phyloP scores from a whole-genome alignment of 2,329 filamentous ascomycete genomes.

The Lachnellula arida region DNA sequence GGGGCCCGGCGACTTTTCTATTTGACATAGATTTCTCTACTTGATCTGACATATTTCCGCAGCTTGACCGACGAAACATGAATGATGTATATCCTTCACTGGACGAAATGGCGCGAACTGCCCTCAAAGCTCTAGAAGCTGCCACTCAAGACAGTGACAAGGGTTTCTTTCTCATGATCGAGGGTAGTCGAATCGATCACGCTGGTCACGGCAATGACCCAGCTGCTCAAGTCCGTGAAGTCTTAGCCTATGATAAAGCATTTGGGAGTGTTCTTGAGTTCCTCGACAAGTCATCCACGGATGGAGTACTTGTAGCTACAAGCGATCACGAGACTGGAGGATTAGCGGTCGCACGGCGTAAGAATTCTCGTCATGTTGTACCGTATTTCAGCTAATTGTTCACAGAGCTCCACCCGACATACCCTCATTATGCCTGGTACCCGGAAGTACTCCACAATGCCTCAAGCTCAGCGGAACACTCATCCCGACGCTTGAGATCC shows the following conservation, averaged over 20 bases:
- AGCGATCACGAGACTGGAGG: constrained; percentile 97
- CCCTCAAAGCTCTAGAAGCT: constrained; percentile 70
- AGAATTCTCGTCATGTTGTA: constrained; percentile 26
- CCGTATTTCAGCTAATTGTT: not conserved
- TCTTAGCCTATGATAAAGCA: constrained; percentile 88
- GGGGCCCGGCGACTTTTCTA: not conserved
- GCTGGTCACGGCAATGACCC: constrained; percentile 84
- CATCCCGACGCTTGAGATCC: constrained; percentile 56
- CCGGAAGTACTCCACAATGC: constrained; percentile 77
- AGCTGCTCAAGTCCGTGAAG: constrained; percentile 81
- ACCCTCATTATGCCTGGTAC: constrained; percentile 74
- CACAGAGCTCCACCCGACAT: constrained; percentile 52
- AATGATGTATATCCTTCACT: constrained; percentile 80
- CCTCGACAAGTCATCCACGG: constrained; percentile 64
- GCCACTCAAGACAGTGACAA: constrained; percentile 81
- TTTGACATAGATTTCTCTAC: not conserved
- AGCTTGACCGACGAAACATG: constrained; percentile 72
- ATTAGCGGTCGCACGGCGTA: constrained; percentile 73
- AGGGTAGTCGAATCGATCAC: constrained; percentile 93
- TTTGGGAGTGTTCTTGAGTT: constrained; percentile 84
- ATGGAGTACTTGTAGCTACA: constrained; percentile 80
- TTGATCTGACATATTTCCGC: not conserved
- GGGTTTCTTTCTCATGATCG: constrained; percentile 98
- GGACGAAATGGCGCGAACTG: constrained; percentile 84
- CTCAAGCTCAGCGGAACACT: constrained; percentile 67